Evolutionary conservation across 2,329 filamentous ascomycete genomes (phyloP).

Genomic region (Clarireedia homoeocarpa): DNA sequence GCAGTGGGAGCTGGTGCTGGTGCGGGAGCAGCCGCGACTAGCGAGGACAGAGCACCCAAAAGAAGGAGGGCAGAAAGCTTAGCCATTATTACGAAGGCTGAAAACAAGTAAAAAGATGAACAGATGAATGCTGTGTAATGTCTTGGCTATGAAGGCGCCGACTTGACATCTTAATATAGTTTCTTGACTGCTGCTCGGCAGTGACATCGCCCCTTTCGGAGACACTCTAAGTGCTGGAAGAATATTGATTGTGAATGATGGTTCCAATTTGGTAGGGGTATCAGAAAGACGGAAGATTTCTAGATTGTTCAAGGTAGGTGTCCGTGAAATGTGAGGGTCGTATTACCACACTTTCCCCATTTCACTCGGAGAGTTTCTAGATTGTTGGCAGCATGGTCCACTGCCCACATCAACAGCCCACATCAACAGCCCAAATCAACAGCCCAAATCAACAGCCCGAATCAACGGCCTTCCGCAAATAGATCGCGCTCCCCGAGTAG

Average conservation of each 20-base stretch:
- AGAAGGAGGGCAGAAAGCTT: neutral
- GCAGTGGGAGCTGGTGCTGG: neutral
- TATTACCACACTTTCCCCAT: neutral
- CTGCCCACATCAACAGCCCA: no score
- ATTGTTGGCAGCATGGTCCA: no score
- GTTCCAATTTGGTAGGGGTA: neutral
- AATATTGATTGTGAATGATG: neutral
- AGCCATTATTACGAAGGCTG: constrained; percentile 2
- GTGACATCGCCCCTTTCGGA: neutral
- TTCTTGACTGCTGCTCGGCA: neutral
- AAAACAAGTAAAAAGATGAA: neutral
- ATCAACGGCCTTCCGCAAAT: no score
- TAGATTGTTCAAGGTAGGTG: neutral
- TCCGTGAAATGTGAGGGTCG: neutral
- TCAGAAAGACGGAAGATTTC: neutral
- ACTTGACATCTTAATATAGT: constrained; percentile 4
- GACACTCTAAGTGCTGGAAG: constrained; percentile 4
- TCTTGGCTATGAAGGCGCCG: neutral
- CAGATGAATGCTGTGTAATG: neutral
- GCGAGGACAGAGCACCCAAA: constrained; percentile 1
- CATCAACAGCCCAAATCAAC: no score
- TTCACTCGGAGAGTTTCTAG: no score
- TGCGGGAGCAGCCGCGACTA: constrained; percentile 1
- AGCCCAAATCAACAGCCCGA: no score
- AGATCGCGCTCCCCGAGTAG: no score